Percentiles rank a stretch among this genome's conserved stretches.
phyloP scores from a whole-genome alignment of 2,329 filamentous ascomycete genomes.

The Xylaria sp. region DNA sequence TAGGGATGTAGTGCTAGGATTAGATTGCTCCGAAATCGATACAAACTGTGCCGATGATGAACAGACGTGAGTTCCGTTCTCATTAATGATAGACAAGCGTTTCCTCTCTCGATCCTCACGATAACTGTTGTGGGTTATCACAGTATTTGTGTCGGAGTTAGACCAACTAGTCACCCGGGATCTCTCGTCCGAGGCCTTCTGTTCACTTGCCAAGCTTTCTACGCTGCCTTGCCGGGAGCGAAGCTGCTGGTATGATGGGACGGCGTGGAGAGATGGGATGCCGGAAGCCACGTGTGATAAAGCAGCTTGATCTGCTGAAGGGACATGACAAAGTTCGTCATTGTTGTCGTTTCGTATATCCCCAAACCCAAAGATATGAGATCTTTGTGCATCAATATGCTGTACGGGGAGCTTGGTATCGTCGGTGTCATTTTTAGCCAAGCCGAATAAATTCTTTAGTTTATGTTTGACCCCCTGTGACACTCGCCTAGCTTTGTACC shows the following conservation, averaged over 20 bases:
- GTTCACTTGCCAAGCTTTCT: slow-evolving; percentile 59
- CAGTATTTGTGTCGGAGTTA: slow-evolving; percentile 69
- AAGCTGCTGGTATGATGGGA: slow-evolving; percentile 59
- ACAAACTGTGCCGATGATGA: slow-evolving; percentile 53
- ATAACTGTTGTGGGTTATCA: slow-evolving; percentile 57
- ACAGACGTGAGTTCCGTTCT: slow-evolving; percentile 60
- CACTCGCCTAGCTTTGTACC: slow-evolving; percentile 68
- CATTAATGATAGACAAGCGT: slow-evolving; percentile 72
- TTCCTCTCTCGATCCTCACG: slow-evolving; percentile 62
- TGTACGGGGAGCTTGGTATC: slow-evolving; percentile 59
- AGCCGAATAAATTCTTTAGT: slow-evolving; percentile 67
- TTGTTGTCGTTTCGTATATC: slow-evolving; percentile 32
- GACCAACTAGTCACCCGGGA: slow-evolving; percentile 81
- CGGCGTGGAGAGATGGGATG: slow-evolving; percentile 62
- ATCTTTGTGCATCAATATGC: slow-evolving; percentile 61
- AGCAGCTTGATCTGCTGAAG: slow-evolving; percentile 43
- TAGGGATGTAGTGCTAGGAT: slow-evolving; percentile 34
- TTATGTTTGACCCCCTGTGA: slow-evolving; percentile 71
- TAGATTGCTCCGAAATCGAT: slow-evolving; percentile 44
- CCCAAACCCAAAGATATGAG: slow-evolving; percentile 44
- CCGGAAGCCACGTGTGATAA: slow-evolving; percentile 62
- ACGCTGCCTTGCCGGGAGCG: slow-evolving; percentile 66
- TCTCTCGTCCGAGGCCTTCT: slow-evolving; percentile 59
- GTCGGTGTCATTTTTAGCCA: slow-evolving; percentile 53
- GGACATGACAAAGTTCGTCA: slow-evolving; percentile 32